Conservation (phyloP, 2,329 filamentous ascomycete species). For the Trichoderma cornu-damae region DNA sequence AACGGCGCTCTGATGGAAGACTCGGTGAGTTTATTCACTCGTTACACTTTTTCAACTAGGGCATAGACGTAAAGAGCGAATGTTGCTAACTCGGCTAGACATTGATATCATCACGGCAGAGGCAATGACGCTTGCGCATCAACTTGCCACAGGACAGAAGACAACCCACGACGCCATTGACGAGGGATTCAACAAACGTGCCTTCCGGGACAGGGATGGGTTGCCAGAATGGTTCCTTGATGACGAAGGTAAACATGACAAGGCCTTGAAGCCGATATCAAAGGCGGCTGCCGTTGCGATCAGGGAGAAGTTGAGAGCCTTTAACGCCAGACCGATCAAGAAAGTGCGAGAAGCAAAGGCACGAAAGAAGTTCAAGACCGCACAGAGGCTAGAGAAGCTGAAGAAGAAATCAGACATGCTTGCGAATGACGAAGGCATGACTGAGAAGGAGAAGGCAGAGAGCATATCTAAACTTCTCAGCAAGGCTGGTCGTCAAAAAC, state of each 20-base stretch:
- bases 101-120: slow-evolving; percentile 99
- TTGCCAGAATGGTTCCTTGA: slow-evolving; percentile 98
- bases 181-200: slow-evolving; percentile 87
- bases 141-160: slow-evolving; percentile 81
- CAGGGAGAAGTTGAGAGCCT: slow-evolving; percentile 85
- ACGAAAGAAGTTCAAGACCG: slow-evolving; percentile 93
- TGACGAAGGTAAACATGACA: slow-evolving; percentile 81
- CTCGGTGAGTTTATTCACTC: slow-evolving; percentile 43
- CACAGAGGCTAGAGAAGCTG: slow-evolving; percentile 84
- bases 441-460: slow-evolving; percentile 90
- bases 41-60: too few relatives aligned
- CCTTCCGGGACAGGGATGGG: slow-evolving; percentile 85
- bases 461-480: slow-evolving; percentile 77
- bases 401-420: slow-evolving; percentile 95
- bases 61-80: background rate
- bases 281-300: slow-evolving; percentile 87
- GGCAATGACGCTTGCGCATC: slow-evolving; percentile 94
- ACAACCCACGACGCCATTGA: slow-evolving; percentile 76
- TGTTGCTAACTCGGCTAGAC: slow-evolving; percentile 44
- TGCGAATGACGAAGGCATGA: slow-evolving; percentile 83
- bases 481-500: slow-evolving; percentile 80
- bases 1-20: slow-evolving; percentile 58
- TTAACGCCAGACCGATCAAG: slow-evolving; percentile 96
- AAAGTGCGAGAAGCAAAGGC: slow-evolving; percentile 97
- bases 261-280: slow-evolving; percentile 79